phyloP scores from a whole-genome alignment of 345 rosid genomes.

The Ricinus communis region DNA sequence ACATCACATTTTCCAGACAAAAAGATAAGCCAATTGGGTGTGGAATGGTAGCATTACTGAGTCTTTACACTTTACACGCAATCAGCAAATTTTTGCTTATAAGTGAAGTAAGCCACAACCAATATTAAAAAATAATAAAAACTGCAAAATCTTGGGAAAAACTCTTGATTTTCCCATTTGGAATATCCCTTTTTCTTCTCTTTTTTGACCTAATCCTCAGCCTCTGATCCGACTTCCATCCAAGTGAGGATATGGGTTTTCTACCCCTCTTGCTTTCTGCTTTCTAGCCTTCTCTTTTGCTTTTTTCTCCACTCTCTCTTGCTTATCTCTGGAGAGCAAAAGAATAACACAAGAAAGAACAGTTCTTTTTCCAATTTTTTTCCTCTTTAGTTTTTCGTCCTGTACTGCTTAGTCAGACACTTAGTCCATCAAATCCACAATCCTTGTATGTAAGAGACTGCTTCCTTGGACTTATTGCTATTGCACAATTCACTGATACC shows the following conservation, averaged over 20 bases:
- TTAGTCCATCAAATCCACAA: constrained; percentile 95
- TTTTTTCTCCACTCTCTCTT: constrained; percentile 1
- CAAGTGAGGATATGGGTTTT: constrained; percentile 10
- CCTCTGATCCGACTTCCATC: constrained; percentile 3
- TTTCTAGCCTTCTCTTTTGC: constrained; percentile 7
- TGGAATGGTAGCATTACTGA: background rate
- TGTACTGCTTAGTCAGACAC: constrained; percentile 38
- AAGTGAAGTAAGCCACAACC: constrained; percentile 18
- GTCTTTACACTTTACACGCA: constrained; percentile 19
- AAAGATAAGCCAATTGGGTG: background rate
- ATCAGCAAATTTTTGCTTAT: constrained; percentile 20
- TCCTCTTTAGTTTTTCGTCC: background rate
- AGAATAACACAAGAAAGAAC: background rate
- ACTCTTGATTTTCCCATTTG: constrained; percentile 13
- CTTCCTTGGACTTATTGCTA: constrained; percentile 89
- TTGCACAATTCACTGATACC: constrained; percentile 92
- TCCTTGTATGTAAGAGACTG: constrained; percentile 90
- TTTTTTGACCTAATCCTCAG: constrained; percentile 1
- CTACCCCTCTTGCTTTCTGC: background rate
- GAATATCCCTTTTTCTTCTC: background rate
- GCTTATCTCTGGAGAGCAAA: background rate
- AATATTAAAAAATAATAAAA: constrained; percentile 10
- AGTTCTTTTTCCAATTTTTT: background rate
- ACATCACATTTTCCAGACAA: background rate
- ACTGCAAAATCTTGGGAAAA: constrained; percentile 18